Percentiles rank a stretch among this genome's conserved stretches.
Evolutionary conservation across 345 rosid species (phyloP).

Genomic region (Erucastrum elatum): DNA sequence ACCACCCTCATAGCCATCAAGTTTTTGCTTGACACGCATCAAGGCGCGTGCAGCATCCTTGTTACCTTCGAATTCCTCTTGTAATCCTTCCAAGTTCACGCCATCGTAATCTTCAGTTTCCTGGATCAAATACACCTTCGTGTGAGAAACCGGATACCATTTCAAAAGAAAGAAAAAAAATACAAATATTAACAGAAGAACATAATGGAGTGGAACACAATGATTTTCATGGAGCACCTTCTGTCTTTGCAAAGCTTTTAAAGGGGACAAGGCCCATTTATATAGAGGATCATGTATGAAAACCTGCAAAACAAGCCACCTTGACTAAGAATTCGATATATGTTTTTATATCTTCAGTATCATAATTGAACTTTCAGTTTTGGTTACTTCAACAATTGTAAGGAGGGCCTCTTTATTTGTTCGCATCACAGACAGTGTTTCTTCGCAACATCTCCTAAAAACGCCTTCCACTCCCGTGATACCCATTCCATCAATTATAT

Average conservation of each 20-base stretch:
- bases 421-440: slow-evolving; percentile 90
- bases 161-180: background rate
- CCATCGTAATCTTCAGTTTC: slow-evolving; percentile 72
- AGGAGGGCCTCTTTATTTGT: slow-evolving; percentile 96
- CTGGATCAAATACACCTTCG: slow-evolving; percentile 41
- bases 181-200: background rate
- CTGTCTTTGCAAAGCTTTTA: slow-evolving; percentile 98
- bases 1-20: slow-evolving; percentile 97
- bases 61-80: slow-evolving; percentile 83
- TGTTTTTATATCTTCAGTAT: background rate
- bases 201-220: background rate
- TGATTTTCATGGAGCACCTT: slow-evolving; percentile 55
- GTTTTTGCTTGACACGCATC: slow-evolving; percentile 90
- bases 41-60: slow-evolving; percentile 93
- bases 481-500: slow-evolving; percentile 96
- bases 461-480: slow-evolving; percentile 97
- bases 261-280: slow-evolving; percentile 96
- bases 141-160: background rate
- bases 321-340: slow-evolving; percentile 1
- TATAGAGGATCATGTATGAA: slow-evolving; percentile 98
- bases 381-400: slow-evolving; percentile 85
- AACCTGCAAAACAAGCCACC: slow-evolving; percentile 59
- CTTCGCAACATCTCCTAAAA: slow-evolving; percentile 95
- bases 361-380: slow-evolving; percentile 6
- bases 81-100: slow-evolving; percentile 61